Evolutionary conservation across 306 rosid species (phyloP), one percentile per base, ranked within the genome.

Genomic region (Glycine soja): DNA sequence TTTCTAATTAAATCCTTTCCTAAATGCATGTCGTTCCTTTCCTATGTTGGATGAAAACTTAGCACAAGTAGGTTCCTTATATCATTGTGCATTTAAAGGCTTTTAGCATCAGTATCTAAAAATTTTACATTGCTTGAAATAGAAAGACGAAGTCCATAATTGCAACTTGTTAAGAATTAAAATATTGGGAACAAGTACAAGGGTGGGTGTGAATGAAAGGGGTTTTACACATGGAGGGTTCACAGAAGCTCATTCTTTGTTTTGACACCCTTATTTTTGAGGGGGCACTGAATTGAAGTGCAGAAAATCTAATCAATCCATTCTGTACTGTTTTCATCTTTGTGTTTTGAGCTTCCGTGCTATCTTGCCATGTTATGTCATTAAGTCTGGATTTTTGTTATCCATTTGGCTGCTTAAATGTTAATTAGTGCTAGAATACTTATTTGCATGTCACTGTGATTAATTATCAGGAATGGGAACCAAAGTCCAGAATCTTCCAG

Each of bases 381-480:
- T 57, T 67, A 18, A 16, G 19, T 38, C 19, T 57, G 32, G 36
- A 36, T 77, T 15, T 61, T 54, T 77, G 75, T 43, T 71, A 53
- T 73, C 34, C 34, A 59, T 50, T 16, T 80, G 50, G 42, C 45
- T 45, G 51, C 8, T 34, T 65, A 46, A 52, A 61, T 62, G 43
- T 80, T 74, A 57, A 63, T 50, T 56, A 58, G 13, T 66, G 81
- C 18, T 46, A 18, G 51, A 67, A 61, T 65, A 70, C 82, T 73
- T 4, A 45, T 58, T 68, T 74, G 50, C 73, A 64, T 74, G 16
- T 80, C 15, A 77, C 69, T 70, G 52, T 74, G 81, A 48, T 59
- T 52, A 70, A 62, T 76, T 77, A 74, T 80, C 92, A 95, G 99
- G 96, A 82, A 95, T 95, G 99, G 99, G 98, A 90, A 93, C 98